Evolutionary conservation across 768 basidiomycete species (phyloP), one percentile per base, ranked within the genome.

Genomic region (Collybiopsis confluens): DNA sequence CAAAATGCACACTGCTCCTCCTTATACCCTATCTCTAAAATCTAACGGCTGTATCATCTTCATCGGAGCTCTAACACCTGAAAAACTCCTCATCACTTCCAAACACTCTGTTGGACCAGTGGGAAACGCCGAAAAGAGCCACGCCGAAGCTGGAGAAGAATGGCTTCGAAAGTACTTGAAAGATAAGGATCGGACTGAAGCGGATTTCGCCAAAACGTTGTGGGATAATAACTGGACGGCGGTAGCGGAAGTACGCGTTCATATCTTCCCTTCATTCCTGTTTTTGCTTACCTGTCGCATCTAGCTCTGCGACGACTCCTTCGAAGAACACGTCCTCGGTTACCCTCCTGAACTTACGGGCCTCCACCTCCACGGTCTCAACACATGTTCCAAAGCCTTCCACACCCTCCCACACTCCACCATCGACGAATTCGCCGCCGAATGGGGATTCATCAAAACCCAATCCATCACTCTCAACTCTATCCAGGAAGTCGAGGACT

Each of bases 31-130:
- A 7, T 92, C 95, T 0, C 76, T 94, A 47, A 99, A 98, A 66
- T 92, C 92, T 0, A 98, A 98, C 58, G 96, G 95, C 7, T 98
- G 96, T 68, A 91, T 98, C 68, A 95, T 99, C 62, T 92, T 98
- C 70, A 85, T 98, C 61, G 88, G 86, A 0, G 88, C 95, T 0
- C 78, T 98, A 13, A 86, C 88, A 0, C 78, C 85, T 0, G 71
- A 73, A 6, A 82, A 89, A 59, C 72, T 98, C 11, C 62, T 98
- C 13, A 78, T 98, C 51, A 92, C 93, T 0, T 97, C 94, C 1
- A 98, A 99, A 65, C 97, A 98, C 61, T 86, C 92, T 0, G 64
- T 98, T 2, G 96, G 96, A 0, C 70, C 77, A 11, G 64, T 79
- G 38, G 50, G 62, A 10, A 75, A 70, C 1, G 61, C 64, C 2